Percentiles rank a stretch among this genome's conserved stretches.
phyloP scores from a whole-genome alignment of 768 basidiomycete genomes.

The Candolleomyces eurysporus region DNA sequence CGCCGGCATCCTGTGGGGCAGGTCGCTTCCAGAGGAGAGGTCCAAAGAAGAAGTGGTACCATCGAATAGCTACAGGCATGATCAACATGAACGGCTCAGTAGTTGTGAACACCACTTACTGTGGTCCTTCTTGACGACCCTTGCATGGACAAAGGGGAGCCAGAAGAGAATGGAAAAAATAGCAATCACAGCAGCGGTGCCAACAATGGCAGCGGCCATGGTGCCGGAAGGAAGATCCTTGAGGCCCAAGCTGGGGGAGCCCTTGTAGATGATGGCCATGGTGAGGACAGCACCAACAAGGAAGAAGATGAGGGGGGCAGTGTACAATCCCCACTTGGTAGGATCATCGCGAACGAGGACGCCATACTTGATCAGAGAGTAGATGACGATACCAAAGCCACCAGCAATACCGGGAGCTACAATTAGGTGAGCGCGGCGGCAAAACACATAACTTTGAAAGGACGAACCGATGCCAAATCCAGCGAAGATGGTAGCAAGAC shows the following conservation, averaged over 20 bases:
- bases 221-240: constrained; percentile 12
- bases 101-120: constrained; percentile 13
- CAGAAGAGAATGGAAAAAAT: constrained; percentile 24
- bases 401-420: constrained; percentile 21
- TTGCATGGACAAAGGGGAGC: constrained; percentile 26
- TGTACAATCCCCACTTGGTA: constrained; percentile 18
- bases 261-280: constrained; percentile 26
- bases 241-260: constrained; percentile 21
- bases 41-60: constrained; percentile 29
- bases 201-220: constrained; percentile 21
- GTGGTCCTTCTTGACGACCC: constrained; percentile 26
- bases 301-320: constrained; percentile 26
- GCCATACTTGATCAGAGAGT: constrained; percentile 22
- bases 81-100: not conserved
- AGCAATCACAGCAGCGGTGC: constrained; percentile 18
- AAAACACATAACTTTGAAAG: not conserved
- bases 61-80: constrained; percentile 18
- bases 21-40: constrained; percentile 23
- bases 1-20: constrained; percentile 20
- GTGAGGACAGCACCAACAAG: constrained; percentile 22
- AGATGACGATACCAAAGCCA: constrained; percentile 12
- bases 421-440: constrained; percentile 11
- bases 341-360: constrained; percentile 22
- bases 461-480: constrained; percentile 20
- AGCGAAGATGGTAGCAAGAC: constrained; percentile 25